Percentiles rank a stretch among this genome's conserved stretches.
These are phyloP conservation scores for Lichtheimia ramosa DNA, from an alignment of 371 early-diverging fungal species.

Conservation along the genomic window DNA sequence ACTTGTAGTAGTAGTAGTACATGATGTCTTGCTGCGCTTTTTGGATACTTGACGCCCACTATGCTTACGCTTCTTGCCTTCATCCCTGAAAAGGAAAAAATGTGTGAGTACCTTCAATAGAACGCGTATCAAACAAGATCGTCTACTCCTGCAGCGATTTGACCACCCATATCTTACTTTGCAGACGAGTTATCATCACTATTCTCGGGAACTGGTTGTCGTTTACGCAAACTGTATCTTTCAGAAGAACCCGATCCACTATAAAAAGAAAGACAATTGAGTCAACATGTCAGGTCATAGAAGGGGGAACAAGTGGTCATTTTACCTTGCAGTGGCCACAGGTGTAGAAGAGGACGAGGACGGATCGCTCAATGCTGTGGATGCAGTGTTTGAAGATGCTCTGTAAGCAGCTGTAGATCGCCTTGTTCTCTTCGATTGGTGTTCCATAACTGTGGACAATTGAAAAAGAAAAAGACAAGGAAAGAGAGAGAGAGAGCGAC, in stretches of 20 bases:
- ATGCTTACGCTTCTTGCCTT: no score
- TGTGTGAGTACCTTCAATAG: no score
- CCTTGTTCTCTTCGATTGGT: not conserved
- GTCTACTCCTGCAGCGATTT: no score
- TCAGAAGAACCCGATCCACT: constrained; percentile 2
- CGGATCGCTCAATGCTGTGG: not conserved
- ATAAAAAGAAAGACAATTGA: not conserved
- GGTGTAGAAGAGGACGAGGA: not conserved
- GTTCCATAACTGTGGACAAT: not conserved
- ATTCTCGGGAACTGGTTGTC: not conserved
- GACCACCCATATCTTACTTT: not conserved
- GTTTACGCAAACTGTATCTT: constrained; percentile 7
- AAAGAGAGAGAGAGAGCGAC: not conserved
- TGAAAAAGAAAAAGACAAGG: not conserved
- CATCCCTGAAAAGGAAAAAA: no score
- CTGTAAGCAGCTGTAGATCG: not conserved
- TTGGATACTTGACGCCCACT: no score
- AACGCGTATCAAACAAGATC: no score
- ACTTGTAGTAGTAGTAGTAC: no score
- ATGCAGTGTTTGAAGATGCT: not conserved
- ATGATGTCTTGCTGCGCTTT: no score
- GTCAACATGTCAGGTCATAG: not conserved
- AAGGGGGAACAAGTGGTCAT: not conserved
- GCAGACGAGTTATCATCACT: no score
- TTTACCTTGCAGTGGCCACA: not conserved